A percentile compares a stretch with the other conserved stretches of the same genome.
These are phyloP conservation scores for Cornus florida DNA, from an alignment of 148 eudicot species.

Conservation along the genomic window DNA sequence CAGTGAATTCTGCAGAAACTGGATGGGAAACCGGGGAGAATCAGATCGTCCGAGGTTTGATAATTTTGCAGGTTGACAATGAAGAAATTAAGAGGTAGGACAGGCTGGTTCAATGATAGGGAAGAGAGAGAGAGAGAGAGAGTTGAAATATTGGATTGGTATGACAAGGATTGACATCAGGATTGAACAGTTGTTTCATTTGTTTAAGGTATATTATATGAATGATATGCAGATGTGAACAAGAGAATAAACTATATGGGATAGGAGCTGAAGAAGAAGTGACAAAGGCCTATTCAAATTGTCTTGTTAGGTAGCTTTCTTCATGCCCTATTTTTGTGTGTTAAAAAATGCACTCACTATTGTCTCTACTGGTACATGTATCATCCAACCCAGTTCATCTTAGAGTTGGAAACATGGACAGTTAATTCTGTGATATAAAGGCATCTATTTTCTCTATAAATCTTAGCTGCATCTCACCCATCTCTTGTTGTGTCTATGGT, in stretches of 20 bases:
- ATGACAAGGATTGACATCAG: slow-evolving; percentile 9
- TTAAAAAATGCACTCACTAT: too few relatives aligned
- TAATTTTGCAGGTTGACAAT: not conserved
- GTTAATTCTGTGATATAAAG: too few relatives aligned
- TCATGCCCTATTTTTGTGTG: too few relatives aligned
- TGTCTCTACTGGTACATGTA: too few relatives aligned
- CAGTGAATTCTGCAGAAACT: not conserved
- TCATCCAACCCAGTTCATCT: too few relatives aligned
- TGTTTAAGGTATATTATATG: not conserved
- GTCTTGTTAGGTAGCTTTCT: too few relatives aligned
- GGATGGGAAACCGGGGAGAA: not conserved
- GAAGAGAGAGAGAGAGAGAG: slow-evolving; percentile 2
- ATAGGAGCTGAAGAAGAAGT: slow-evolving; percentile 10
- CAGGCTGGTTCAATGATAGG: slow-evolving; percentile 8
- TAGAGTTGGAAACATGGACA: too few relatives aligned
- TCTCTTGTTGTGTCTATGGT: too few relatives aligned
- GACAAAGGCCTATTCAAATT: not conserved
- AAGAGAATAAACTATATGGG: slow-evolving; percentile 4
- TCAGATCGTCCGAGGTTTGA: not conserved
- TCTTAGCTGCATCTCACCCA: too few relatives aligned
- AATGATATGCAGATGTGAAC: slow-evolving; percentile 2
- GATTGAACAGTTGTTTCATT: slow-evolving; percentile 7
- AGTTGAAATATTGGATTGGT: not conserved
- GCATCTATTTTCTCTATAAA: too few relatives aligned
- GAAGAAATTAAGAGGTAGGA: not conserved